Evolutionary conservation across 2,329 filamentous ascomycete genomes (phyloP).

Genomic region (Didymella segeticola): DNA sequence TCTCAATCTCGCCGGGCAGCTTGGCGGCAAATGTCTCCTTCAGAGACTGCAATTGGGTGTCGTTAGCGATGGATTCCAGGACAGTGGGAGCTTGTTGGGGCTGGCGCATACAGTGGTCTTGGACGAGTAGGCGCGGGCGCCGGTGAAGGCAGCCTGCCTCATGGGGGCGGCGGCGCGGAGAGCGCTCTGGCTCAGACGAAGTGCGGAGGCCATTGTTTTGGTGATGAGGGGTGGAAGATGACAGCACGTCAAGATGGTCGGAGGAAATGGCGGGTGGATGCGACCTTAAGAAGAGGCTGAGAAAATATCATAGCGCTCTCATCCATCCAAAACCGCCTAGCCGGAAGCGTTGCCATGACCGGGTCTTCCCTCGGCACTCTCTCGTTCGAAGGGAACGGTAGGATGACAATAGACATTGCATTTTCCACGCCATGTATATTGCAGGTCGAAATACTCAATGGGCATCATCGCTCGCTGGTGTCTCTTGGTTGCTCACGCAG

Average conservation of each 20-base stretch:
- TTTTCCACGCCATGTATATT: neutral
- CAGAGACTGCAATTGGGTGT: slow-evolving; percentile 70
- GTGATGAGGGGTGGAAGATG: slow-evolving; percentile 39
- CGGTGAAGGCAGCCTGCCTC: slow-evolving; percentile 78
- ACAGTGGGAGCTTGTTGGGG: neutral
- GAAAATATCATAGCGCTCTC: slow-evolving; percentile 30
- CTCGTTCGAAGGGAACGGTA: slow-evolving; percentile 9
- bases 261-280: slow-evolving; percentile 40
- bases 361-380: slow-evolving; percentile 6
- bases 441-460: neutral
- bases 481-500: neutral
- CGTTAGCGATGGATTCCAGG: slow-evolving; percentile 34
- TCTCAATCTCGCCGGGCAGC: slow-evolving; percentile 94
- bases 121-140: slow-evolving; percentile 88
- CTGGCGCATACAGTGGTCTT: slow-evolving; percentile 77
- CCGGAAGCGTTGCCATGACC: slow-evolving; percentile 2
- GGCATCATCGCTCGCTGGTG: neutral
- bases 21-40: slow-evolving; percentile 99
- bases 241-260: slow-evolving; percentile 36
- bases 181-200: slow-evolving; percentile 81
- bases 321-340: slow-evolving; percentile 8
- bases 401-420: neutral
- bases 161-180: slow-evolving; percentile 74
- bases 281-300: slow-evolving; percentile 38
- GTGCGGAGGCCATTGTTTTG: slow-evolving; percentile 81